Base-by-base conservation (phyloP, 441 rosid genomes). In the Euphorbia corollata region DNA sequence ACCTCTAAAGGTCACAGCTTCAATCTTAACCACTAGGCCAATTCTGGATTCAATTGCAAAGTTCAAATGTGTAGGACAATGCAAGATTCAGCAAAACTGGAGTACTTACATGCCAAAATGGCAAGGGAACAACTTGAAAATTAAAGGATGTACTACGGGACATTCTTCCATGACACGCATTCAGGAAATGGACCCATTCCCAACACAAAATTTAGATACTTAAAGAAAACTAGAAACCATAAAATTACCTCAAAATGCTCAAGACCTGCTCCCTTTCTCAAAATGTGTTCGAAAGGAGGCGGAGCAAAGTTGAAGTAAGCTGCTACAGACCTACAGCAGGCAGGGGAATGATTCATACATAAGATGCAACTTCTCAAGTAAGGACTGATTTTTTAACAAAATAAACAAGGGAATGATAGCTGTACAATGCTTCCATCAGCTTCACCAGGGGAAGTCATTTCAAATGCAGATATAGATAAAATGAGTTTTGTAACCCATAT, bases 281-380 rank as follows among this genome's bases (percentile, higher is more conserved):
- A 79, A 76, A 90, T 65, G 48, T 91, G 90, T 74, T 85, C 75
- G 67, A 88, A 89, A 51, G 98, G 98, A 64, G 97, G 88, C 2
- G 96, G 96, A 70, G 97, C 87, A 74, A 85, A 81, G 76, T 83
- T 73, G 76, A 94, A 91, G 80, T 91, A 94, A 71, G 61, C 64
- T 61, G 85, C 79, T 48, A 86, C 74, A 71, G 89, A 84, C 90
- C 99, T 94, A 84, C 65, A 78, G 18, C 73, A 75, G 59, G 64
- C 45, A 39, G 61, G 54, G 34, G 60, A 19, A 36, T 48, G 34
- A 51, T 64, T 50, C 70, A 45, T 24, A 24, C 4, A 51, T 19
- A 43, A 61, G 48, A 36, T 63, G 16, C 8, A 66, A 18, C 41
- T 70, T 38, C 22, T 51, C 11, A 58, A 56, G 27, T 24, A 20